These are phyloP conservation scores for Picochlorum sp. DNA, from an alignment of 139 green algal genomes.

Conservation along the genomic window DNA sequence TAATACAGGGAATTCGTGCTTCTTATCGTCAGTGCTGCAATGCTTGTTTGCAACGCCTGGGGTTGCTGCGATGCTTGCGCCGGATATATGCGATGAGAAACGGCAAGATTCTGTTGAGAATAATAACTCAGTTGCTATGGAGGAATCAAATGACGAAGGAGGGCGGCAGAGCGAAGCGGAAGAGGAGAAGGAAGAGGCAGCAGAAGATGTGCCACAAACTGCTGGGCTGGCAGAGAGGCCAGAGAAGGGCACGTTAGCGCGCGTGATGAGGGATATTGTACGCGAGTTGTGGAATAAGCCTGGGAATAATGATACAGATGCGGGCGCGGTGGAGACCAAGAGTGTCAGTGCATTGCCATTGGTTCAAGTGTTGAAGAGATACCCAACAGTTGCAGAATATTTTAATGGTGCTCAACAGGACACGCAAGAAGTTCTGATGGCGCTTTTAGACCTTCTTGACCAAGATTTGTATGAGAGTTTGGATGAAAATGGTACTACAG, in stretches of 20 bases:
- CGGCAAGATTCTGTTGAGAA: neutral
- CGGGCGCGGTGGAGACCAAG: too few species aligned
- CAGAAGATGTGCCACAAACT: neutral
- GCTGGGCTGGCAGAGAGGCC: neutral
- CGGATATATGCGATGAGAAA: neutral
- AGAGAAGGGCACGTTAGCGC: neutral
- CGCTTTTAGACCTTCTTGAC: constrained; percentile 45
- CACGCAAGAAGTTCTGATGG: constrained; percentile 43
- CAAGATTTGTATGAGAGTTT: constrained; percentile 30
- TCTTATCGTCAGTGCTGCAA: constrained; percentile 51
- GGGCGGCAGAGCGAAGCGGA: neutral
- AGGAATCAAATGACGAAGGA: neutral
- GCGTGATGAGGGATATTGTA: neutral
- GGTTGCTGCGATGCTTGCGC: constrained; percentile 34
- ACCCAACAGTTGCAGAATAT: constrained; percentile 34
- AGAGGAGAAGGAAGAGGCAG: too few species aligned
- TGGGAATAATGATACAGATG: neutral
- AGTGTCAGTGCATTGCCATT: constrained; percentile 18
- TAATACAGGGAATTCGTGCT: constrained; percentile 52
- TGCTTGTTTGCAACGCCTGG: constrained; percentile 44
- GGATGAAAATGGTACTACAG: constrained; percentile 10
- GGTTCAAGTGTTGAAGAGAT: constrained; percentile 23
- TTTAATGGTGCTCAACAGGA: constrained; percentile 49
- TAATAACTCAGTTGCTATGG: neutral
- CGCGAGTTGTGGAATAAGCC: neutral